These are phyloP conservation scores for Verticillium nubilum DNA, from an alignment of 2,329 filamentous ascomycete species.

Conservation along the genomic window DNA sequence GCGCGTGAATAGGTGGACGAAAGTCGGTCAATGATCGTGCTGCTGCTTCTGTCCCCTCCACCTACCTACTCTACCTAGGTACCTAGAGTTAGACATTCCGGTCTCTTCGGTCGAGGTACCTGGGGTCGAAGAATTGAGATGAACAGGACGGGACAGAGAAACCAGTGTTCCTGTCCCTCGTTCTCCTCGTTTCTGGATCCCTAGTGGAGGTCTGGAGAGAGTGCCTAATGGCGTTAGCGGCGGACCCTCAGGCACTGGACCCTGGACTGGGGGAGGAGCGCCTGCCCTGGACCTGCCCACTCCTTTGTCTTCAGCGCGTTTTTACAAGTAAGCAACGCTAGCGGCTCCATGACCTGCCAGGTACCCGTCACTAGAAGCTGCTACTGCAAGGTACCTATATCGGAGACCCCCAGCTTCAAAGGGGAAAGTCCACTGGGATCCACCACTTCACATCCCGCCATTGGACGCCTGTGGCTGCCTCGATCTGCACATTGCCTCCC, in stretches of 20 bases:
- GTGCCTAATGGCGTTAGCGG: neutral
- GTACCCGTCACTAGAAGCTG: neutral
- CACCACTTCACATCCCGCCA: neutral
- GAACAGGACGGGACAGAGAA: neutral
- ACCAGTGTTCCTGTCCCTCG: neutral
- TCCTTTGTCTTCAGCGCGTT: neutral
- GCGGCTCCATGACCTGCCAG: neutral
- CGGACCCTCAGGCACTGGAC: neutral
- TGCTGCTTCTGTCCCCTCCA: neutral
- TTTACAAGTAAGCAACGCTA: neutral
- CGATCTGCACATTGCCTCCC: neutral
- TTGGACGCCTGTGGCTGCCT: neutral
- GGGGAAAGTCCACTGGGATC: neutral
- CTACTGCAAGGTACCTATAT: slow-evolving; percentile 2
- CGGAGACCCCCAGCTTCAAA: neutral
- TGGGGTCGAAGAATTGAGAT: neutral
- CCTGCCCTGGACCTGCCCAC: neutral
- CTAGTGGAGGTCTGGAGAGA: neutral
- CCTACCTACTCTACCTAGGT: too few relatives aligned
- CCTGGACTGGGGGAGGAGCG: slow-evolving; percentile 1
- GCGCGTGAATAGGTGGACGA: neutral
- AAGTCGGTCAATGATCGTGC: neutral
- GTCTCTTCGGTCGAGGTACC: too few relatives aligned
- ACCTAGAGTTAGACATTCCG: too few relatives aligned
- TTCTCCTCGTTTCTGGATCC: too few relatives aligned